phyloP scores from a whole-genome alignment of 208 protist genomes.

The Trypanosoma avium region DNA sequence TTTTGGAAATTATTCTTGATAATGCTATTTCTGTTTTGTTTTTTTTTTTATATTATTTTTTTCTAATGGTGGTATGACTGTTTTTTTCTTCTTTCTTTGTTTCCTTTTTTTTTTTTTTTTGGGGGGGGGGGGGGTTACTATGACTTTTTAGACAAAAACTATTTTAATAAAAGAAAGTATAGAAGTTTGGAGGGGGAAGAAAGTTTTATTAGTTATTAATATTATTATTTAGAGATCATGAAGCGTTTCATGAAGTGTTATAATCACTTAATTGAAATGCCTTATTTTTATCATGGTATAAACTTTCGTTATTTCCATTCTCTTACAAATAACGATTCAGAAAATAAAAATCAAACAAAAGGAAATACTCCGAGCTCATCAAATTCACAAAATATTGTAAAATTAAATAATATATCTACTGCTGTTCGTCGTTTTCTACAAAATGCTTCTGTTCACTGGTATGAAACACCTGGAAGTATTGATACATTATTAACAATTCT shows the following conservation, averaged over 20 bases:
- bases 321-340: neutral
- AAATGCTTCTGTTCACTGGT: neutral
- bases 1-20: neutral
- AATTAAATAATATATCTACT: conserved; percentile 17
- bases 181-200: no score
- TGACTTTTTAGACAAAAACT: neutral
- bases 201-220: no score
- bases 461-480: conserved; percentile 6
- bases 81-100: neutral
- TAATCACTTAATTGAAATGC: neutral
- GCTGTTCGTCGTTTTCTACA: conserved; percentile 24
- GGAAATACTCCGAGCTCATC: neutral
- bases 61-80: neutral
- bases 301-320: neutral
- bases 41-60: conserved; percentile 5
- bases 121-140: neutral
- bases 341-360: neutral
- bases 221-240: no score
- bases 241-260: conserved; percentile 2
- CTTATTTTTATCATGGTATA: neutral
- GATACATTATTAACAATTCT: conserved; percentile 24
- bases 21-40: neutral
- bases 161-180: no score
- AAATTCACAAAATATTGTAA: neutral
- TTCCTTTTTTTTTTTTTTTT: neutral